Evolutionary conservation across 2,329 filamentous ascomycete genomes (phyloP).

Genomic region (Bretziella fagacearum): DNA sequence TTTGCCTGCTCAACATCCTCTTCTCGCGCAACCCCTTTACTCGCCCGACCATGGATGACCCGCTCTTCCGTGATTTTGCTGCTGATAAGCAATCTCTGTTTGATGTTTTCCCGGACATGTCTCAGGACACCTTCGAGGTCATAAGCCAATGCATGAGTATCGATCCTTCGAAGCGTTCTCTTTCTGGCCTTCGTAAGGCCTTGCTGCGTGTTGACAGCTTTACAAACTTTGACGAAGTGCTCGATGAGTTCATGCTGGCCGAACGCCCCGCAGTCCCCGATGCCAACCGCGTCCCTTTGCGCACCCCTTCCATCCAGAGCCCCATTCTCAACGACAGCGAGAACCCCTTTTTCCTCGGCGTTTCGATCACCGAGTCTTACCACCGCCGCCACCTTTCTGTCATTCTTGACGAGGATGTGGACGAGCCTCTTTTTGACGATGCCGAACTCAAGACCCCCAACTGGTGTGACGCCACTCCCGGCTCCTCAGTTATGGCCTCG

Average conservation of each 20-base stretch:
- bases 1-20: conserved; percentile 88
- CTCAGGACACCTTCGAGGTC: conserved; percentile 91
- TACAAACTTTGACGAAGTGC: conserved; percentile 76
- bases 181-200: conserved; percentile 60
- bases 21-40: conserved; percentile 96
- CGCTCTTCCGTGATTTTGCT: conserved; percentile 82
- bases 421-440: conserved; percentile 4
- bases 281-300: conserved; percentile 84
- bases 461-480: conserved; percentile 47
- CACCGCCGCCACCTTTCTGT: conserved; percentile 47
- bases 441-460: conserved; percentile 18
- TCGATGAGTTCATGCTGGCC: conserved; percentile 71
- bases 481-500: background rate
- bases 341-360: conserved; percentile 13
- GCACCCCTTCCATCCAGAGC: conserved; percentile 86
- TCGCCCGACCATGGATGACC: conserved; percentile 75
- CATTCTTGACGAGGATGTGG: conserved; percentile 49
- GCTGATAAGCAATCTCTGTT: conserved; percentile 91
- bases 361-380: conserved; percentile 1
- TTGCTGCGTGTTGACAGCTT: conserved; percentile 72
- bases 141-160: conserved; percentile 79
- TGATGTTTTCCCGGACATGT: conserved; percentile 97
- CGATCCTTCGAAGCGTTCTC: conserved; percentile 75
- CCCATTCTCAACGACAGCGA: conserved; percentile 32
- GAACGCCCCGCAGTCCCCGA: conserved; percentile 63